phyloP scores from a whole-genome alignment of 2,329 filamentous ascomycete species.

The Colletotrichum cereale region DNA sequence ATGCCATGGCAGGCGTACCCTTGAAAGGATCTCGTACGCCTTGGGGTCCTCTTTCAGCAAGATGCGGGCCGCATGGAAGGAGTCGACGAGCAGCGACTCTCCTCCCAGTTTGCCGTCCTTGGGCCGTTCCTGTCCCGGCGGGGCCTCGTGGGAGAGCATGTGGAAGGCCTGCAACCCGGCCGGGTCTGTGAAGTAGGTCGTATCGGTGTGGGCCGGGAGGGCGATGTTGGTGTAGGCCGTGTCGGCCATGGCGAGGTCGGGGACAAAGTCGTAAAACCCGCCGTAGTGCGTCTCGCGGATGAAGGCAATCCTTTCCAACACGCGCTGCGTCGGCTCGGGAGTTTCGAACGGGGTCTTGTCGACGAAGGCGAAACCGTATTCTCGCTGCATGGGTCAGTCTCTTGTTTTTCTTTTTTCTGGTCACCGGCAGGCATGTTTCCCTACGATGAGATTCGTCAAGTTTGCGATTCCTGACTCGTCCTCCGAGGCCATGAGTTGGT shows the following conservation, averaged over 20 bases:
- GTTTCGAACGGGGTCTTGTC: constrained; percentile 72
- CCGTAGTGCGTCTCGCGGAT: constrained; percentile 94
- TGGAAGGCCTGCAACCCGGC: constrained; percentile 94
- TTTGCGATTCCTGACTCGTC: constrained; percentile 67
- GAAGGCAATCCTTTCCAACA: constrained; percentile 86
- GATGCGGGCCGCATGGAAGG: constrained; percentile 77
- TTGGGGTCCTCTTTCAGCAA: constrained; percentile 66
- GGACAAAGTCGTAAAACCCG: constrained; percentile 83
- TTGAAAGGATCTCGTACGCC: constrained; percentile 70
- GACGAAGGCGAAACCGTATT: constrained; percentile 83
- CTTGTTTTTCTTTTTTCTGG: neutral
- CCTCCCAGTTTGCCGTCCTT: constrained; percentile 68
- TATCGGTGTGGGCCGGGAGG: constrained; percentile 91
- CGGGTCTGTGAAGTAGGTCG: constrained; percentile 94
- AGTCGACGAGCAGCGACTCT: constrained; percentile 85
- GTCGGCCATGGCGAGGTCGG: constrained; percentile 88
- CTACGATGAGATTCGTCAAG: constrained; percentile 75
- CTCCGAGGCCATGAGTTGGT: constrained; percentile 67
- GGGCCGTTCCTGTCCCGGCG: constrained; percentile 51
- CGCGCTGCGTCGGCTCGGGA: constrained; percentile 77
- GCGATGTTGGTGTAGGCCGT: constrained; percentile 91
- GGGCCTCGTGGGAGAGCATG: constrained; percentile 81
- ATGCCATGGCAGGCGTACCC: constrained; percentile 77
- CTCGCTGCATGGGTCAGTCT: constrained; percentile 60
- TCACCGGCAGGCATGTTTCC: constrained; percentile 36